phyloP scores from a whole-genome alignment of 2,329 filamentous ascomycete genomes.

The Ophioceras dolichostomum region DNA sequence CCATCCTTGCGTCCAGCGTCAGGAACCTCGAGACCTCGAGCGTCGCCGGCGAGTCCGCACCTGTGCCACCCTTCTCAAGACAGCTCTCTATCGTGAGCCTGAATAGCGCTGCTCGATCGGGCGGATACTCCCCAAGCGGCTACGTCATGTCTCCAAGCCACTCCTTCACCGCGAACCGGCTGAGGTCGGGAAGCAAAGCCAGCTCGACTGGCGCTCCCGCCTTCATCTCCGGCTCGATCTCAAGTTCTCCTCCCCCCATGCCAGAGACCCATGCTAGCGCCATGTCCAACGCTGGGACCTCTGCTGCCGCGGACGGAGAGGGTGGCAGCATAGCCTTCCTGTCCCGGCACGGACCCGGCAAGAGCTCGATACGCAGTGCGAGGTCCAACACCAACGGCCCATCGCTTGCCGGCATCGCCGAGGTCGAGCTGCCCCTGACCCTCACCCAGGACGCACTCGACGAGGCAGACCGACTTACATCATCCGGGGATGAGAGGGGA shows the following conservation, averaged over 20 bases:
- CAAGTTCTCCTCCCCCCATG: too few species aligned
- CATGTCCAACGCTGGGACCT: too few species aligned
- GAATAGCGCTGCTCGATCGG: slow-evolving; percentile 53
- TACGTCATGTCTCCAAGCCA: slow-evolving; percentile 56
- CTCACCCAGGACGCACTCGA: slow-evolving; percentile 40
- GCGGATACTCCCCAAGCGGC: slow-evolving; percentile 57
- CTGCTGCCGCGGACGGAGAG: slow-evolving; percentile 10
- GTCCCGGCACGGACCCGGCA: slow-evolving; percentile 41
- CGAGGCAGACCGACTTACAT: slow-evolving; percentile 32
- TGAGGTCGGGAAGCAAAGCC: slow-evolving; percentile 42
- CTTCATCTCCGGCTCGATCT: too few species aligned
- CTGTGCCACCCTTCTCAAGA: slow-evolving; percentile 14
- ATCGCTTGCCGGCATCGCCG: slow-evolving; percentile 43
- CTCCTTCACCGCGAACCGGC: slow-evolving; percentile 43
- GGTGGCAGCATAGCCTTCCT: slow-evolving; percentile 21
- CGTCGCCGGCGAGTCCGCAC: slow-evolving; percentile 8
- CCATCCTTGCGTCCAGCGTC: slow-evolving; percentile 39
- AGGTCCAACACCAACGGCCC: slow-evolving; percentile 37
- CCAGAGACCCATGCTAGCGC: too few species aligned
- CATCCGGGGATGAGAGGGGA: slow-evolving; percentile 17
- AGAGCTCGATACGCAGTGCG: slow-evolving; percentile 37
- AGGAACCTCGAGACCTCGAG: slow-evolving; percentile 13
- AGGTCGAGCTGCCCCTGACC: slow-evolving; percentile 37
- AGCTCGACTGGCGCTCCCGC: slow-evolving; percentile 19
- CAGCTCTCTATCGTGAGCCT: slow-evolving; percentile 55